Evolutionary conservation across 805 yeast species (phyloP), one percentile per base, ranked within the genome.

Genomic region (Pichia occidentalis): DNA sequence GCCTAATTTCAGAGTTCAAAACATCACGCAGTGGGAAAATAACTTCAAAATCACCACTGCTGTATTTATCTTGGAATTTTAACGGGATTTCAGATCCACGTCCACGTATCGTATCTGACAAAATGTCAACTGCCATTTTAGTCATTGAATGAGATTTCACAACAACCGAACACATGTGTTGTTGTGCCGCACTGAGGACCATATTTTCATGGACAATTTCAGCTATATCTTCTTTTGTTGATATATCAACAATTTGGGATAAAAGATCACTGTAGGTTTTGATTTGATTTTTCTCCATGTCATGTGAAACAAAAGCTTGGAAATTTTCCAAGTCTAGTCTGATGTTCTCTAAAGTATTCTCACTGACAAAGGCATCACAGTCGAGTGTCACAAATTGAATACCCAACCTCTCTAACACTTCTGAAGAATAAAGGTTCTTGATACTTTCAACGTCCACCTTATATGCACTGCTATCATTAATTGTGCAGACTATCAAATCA

Each of bases 131-230:
- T 1, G 97, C 95, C 18, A 88, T 55, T 29, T 78, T 69, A 1
- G 95, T 83, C 94, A 85, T 84, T 20, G 83, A 77, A 52, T 80
- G 84, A 1, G 90, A 85, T 63, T 76, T 75, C 7, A 86, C 34
- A 3, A 85, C 61, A n/a, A 83, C 68, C n/a, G 69, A 63, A 48
- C 77, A 71, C 0, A 57, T 51, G 12, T 64, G 58, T 10, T 60
- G 56, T 5, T 49, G 47, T 0, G 87, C 85, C 10, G 69, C 56
- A 21, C 63, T 54, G 23, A 67, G 48, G 2, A 80, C 59, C 4
- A 80, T 47, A 28, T 71, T 72, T 6, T 66, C 64, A 13, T 61
- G 56, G 5, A 85, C 61, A 2, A 75, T 53, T 2, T 64, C 56
- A 10, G 65, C 45, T 17, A 85, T 56, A 56, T 87, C 95, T 44